Percentiles rank a stretch among this genome's conserved stretches.
These are phyloP conservation scores for Plasmodium yoelii DNA, from an alignment of 169 alveolate genomes.

Conservation along the genomic window DNA sequence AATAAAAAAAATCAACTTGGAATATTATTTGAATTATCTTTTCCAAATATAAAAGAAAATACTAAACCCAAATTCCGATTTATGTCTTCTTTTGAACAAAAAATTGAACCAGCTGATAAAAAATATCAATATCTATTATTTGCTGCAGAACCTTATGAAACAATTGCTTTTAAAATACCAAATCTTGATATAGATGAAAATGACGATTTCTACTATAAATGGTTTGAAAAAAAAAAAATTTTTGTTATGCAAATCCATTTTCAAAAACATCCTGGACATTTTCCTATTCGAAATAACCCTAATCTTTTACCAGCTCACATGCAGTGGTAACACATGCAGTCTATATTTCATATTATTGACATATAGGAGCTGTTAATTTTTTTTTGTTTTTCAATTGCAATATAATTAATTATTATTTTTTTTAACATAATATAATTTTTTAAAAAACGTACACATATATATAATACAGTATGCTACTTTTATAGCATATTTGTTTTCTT, in stretches of 20 bases:
- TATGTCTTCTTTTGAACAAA: slow-evolving; percentile 97
- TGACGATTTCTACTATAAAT: slow-evolving; percentile 91
- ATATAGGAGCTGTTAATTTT: background rate
- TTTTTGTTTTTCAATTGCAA: background rate
- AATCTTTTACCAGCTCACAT: slow-evolving; percentile 23
- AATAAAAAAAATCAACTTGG: slow-evolving; percentile 95
- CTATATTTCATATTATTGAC: no score
- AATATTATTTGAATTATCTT: slow-evolving; percentile 96
- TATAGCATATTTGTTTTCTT: no score
- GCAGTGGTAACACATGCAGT: slow-evolving; percentile 14
- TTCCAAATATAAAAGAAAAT: slow-evolving; percentile 92
- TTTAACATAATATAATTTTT: no score
- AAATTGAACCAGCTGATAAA: slow-evolving; percentile 94
- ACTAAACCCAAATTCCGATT: slow-evolving; percentile 93
- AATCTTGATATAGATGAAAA: slow-evolving; percentile 92
- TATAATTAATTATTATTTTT: no score
- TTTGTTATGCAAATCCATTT: slow-evolving; percentile 93
- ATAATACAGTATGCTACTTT: no score
- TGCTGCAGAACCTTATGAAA: slow-evolving; percentile 99
- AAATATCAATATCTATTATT: slow-evolving; percentile 96
- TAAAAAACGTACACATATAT: no score
- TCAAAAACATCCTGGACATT: slow-evolving; percentile 65
- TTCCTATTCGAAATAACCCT: slow-evolving; percentile 26
- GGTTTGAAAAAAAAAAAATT: slow-evolving; percentile 94
- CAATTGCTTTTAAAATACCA: slow-evolving; percentile 97